Percentiles rank a stretch among this genome's conserved stretches.
These are phyloP conservation scores for Cantharellus cinnabarinus DNA, from an alignment of 768 basidiomycete species.

Conservation along the genomic window DNA sequence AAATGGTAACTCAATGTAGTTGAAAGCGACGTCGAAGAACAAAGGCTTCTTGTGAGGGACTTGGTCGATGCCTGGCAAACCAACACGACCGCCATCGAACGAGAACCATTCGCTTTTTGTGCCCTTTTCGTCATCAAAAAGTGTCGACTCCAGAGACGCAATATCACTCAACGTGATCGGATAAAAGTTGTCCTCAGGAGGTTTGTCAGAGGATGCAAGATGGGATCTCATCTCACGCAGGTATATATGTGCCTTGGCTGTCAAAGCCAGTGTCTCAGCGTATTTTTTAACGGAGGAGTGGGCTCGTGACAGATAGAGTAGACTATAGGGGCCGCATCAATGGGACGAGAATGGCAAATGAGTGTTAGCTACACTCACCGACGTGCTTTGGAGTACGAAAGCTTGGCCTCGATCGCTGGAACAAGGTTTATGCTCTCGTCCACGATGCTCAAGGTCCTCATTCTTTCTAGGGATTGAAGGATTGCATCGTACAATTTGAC, in stretches of 20 bases:
- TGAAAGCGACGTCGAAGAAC: slow-evolving; percentile 88
- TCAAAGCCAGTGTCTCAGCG: slow-evolving; percentile 48
- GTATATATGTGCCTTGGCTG: slow-evolving; percentile 51
- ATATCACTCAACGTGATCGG: slow-evolving; percentile 27
- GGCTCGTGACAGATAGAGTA: slow-evolving; percentile 54
- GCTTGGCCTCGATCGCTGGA: slow-evolving; percentile 52
- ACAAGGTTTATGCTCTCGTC: slow-evolving; percentile 76
- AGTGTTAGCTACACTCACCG: slow-evolving; percentile 26
- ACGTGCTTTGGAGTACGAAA: slow-evolving; percentile 53
- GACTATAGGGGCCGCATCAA: slow-evolving; percentile 22
- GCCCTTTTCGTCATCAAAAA: slow-evolving; percentile 27
- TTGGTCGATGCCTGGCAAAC: slow-evolving; percentile 4
- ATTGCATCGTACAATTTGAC: slow-evolving; percentile 72
- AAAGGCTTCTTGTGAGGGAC: slow-evolving; percentile 49
- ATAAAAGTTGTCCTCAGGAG: slow-evolving; percentile 28
- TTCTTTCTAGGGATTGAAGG: slow-evolving; percentile 66
- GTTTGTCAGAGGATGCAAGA: slow-evolving; percentile 17
- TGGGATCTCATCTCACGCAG: slow-evolving; percentile 48
- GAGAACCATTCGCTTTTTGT: slow-evolving; percentile 65
- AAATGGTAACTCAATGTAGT: slow-evolving; percentile 78
- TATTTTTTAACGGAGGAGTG: slow-evolving; percentile 50
- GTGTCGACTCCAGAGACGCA: slow-evolving; percentile 30
- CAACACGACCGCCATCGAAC: slow-evolving; percentile 38
- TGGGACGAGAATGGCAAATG: background rate
- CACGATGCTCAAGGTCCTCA: slow-evolving; percentile 64